phyloP scores from a whole-genome alignment of 352 stramenopile species.

The Phytophthora brassicae region DNA sequence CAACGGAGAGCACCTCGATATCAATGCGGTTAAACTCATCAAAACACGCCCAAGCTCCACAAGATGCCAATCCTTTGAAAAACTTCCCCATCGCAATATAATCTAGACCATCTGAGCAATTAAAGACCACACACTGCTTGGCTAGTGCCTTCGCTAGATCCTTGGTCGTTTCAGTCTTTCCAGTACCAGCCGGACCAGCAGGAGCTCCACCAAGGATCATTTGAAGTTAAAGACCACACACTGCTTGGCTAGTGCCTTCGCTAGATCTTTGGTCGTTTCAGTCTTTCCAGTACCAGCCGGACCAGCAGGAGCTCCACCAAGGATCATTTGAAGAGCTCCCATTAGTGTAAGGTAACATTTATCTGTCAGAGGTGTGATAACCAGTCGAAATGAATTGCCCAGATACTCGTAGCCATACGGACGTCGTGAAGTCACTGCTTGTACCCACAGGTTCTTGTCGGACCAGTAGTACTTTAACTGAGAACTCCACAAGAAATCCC shows the following conservation, averaged over 20 bases:
- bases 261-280: conserved; percentile 94
- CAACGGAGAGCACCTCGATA: conserved; percentile 87
- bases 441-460: conserved; percentile 80
- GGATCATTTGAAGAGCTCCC: conserved; percentile 95
- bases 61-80: conserved; percentile 93
- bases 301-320: conserved; percentile 91
- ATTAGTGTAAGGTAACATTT: conserved; percentile 97
- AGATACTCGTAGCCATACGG: conserved; percentile 97
- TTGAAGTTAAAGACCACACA: conserved; percentile 95
- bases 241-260: conserved; percentile 94
- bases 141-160: conserved; percentile 94
- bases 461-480: conserved; percentile 95
- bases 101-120: conserved; percentile 93
- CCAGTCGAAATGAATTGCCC: conserved; percentile 94
- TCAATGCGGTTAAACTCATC: conserved; percentile 92
- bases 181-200: conserved; percentile 91
- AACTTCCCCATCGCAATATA: conserved; percentile 96
- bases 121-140: conserved; percentile 96
- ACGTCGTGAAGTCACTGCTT: conserved; percentile 89
- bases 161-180: conserved; percentile 96
- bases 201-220: conserved; percentile 95
- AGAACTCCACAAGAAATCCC: conserved; percentile 88
- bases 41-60: conserved; percentile 92
- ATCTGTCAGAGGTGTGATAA: conserved; percentile 96
- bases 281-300: conserved; percentile 95